Percentiles rank a stretch among this genome's conserved stretches.
Conservation (phyloP, 345 rosid species). For the Acer yangbiense region DNA sequence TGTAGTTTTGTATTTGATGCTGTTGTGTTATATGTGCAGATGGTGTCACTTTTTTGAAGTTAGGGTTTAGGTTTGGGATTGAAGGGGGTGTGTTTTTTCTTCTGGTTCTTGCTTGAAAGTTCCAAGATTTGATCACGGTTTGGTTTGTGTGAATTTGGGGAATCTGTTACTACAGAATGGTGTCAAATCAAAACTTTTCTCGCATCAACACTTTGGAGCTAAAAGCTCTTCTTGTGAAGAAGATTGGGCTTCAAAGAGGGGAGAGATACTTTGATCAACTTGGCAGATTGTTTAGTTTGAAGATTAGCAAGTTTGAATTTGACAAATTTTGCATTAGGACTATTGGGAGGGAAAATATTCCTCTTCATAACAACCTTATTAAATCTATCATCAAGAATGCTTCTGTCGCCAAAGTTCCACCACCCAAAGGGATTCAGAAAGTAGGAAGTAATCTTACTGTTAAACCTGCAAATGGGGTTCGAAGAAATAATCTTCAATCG, state of each 20-base stretch:
- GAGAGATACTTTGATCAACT: slow-evolving; percentile 79
- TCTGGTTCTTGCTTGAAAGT: slow-evolving; percentile 26
- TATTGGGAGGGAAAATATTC: slow-evolving; percentile 67
- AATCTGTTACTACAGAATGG: slow-evolving; percentile 33
- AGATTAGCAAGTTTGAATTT: slow-evolving; percentile 66
- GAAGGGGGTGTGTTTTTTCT: slow-evolving; percentile 18
- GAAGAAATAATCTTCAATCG: slow-evolving; percentile 43
- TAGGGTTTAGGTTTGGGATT: slow-evolving; percentile 32
- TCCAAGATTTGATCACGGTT: slow-evolving; percentile 22
- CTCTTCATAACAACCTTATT: slow-evolving; percentile 72
- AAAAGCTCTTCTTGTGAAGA: slow-evolving; percentile 44
- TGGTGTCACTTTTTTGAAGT: slow-evolving; percentile 14
- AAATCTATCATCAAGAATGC: slow-evolving; percentile 73
- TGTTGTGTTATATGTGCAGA: slow-evolving; percentile 20
- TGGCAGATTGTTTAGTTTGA: slow-evolving; percentile 50
- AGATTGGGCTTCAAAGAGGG: slow-evolving; percentile 76
- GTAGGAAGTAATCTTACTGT: slow-evolving; percentile 35
- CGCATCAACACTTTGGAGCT: slow-evolving; percentile 54
- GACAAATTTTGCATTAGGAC: slow-evolving; percentile 60
- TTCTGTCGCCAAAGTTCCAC: slow-evolving; percentile 53
- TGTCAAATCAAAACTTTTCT: slow-evolving; percentile 28
- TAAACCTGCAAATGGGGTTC: slow-evolving; percentile 37
- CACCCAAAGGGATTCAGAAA: slow-evolving; percentile 28
- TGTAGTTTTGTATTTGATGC: slow-evolving; percentile 15
- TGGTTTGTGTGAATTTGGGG: slow-evolving; percentile 10